phyloP scores from a whole-genome alignment of 2,329 filamentous ascomycete genomes.

The Didymosphaeria variabile region DNA sequence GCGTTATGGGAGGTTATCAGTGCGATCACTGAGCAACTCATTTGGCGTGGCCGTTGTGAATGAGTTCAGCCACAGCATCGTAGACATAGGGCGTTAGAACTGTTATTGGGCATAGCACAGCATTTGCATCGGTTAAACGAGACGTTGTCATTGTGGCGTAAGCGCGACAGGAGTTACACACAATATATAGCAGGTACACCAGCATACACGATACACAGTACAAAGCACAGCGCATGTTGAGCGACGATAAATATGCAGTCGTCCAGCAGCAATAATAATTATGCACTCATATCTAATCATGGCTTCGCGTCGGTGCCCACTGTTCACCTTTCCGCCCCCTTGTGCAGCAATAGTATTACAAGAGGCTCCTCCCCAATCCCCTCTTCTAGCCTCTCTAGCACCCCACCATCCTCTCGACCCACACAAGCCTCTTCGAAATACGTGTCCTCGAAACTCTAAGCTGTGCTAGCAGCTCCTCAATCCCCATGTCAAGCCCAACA shows the following conservation, averaged over 20 bases:
- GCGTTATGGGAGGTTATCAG: neutral
- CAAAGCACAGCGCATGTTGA: too few species aligned
- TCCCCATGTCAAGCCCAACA: neutral
- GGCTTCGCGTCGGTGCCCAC: neutral
- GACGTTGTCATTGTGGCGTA: neutral
- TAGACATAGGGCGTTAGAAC: too few species aligned
- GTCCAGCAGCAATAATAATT: neutral
- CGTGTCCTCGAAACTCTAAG: conserved; percentile 4
- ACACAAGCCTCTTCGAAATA: neutral
- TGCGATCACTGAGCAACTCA: too few species aligned
- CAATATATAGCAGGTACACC: neutral
- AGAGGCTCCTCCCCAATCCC: neutral
- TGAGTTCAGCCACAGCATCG: too few species aligned
- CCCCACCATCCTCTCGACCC: neutral
- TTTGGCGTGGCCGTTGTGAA: too few species aligned
- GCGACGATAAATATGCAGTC: neutral
- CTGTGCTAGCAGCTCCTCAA: conserved; percentile 1
- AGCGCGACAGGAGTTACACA: neutral
- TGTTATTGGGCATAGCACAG: too few species aligned
- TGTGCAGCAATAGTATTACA: conserved; percentile 10
- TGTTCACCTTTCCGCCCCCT: neutral
- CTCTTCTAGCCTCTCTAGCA: neutral
- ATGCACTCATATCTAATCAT: neutral
- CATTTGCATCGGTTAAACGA: neutral
- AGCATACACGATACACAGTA: neutral